phyloP scores from a whole-genome alignment of 1,139 yeast genomes.

The Pichia sp. region DNA sequence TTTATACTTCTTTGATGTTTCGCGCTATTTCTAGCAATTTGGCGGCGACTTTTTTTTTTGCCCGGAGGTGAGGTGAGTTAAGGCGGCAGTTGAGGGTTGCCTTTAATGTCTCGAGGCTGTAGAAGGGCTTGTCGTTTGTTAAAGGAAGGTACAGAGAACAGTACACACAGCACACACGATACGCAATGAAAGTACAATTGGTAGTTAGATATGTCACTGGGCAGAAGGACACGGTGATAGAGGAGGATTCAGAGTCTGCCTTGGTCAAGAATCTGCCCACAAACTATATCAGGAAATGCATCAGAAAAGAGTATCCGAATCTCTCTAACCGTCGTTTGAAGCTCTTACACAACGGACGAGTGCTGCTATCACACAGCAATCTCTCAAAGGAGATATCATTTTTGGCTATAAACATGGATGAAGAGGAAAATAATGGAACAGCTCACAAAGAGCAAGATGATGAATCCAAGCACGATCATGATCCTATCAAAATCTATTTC shows the following conservation, averaged over 20 bases:
- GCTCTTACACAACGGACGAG: slow-evolving; percentile 68
- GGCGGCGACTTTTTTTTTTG: too few species aligned
- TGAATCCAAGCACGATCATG: slow-evolving; percentile 5
- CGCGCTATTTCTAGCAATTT: too few species aligned
- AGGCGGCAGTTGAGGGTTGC: too few species aligned
- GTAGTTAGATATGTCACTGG: slow-evolving; percentile 48
- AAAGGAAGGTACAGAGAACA: too few species aligned
- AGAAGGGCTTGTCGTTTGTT: too few species aligned
- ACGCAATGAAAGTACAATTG: slow-evolving; percentile 28
- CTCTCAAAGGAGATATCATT: slow-evolving; percentile 43
- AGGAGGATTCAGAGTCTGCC: slow-evolving; percentile 19
- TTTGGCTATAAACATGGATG: slow-evolving; percentile 5
- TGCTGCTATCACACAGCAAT: slow-evolving; percentile 54
- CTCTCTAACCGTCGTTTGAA: slow-evolving; percentile 49
- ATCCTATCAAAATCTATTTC: slow-evolving; percentile 39
- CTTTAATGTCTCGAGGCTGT: too few species aligned
- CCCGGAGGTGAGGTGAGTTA: too few species aligned
- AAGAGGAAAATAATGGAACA: too few species aligned
- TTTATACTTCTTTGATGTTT: too few species aligned
- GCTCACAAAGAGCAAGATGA: too few species aligned
- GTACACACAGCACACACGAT: neutral
- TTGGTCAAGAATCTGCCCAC: too few species aligned
- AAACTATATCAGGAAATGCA: slow-evolving; percentile 36
- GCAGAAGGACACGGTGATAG: slow-evolving; percentile 36
- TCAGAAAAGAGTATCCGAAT: slow-evolving; percentile 31